Conservation (phyloP, 805 yeast species). For the Wickerhamomyces bisporus region DNA sequence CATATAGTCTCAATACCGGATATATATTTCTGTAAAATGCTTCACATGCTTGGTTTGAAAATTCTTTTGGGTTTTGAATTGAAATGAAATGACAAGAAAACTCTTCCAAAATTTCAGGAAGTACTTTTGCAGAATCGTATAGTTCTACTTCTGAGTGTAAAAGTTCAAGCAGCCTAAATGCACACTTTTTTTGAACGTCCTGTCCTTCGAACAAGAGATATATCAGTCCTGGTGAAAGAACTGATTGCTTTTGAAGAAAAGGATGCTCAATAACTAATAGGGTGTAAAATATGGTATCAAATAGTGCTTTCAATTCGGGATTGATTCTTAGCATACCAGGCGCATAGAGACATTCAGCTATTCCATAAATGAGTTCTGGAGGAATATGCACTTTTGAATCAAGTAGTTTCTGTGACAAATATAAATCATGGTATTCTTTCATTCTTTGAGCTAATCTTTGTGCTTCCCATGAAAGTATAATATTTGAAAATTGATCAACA, state of each 20-base stretch:
- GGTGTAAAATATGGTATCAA: slow-evolving; percentile 31
- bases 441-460: slow-evolving; percentile 13
- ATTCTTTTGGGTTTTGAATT: slow-evolving; percentile 49
- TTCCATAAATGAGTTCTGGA: slow-evolving; percentile 18
- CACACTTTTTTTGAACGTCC: slow-evolving; percentile 42
- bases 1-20: slow-evolving; percentile 32
- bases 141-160: slow-evolving; percentile 8
- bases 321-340: slow-evolving; percentile 44
- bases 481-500: slow-evolving; percentile 17
- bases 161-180: slow-evolving; percentile 28
- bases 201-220: slow-evolving; percentile 53
- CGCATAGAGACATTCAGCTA: slow-evolving; percentile 46
- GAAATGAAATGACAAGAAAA: slow-evolving; percentile 43
- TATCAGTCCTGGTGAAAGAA: slow-evolving; percentile 45
- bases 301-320: slow-evolving; percentile 29
- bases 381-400: slow-evolving; percentile 9
- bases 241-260: slow-evolving; percentile 18
- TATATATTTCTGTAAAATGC: slow-evolving; percentile 43
- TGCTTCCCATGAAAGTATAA: slow-evolving; percentile 24
- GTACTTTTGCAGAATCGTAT: slow-evolving; percentile 20
- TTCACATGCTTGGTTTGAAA: slow-evolving; percentile 35
- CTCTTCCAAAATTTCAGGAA: slow-evolving; percentile 47
- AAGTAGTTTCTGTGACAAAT: neutral
- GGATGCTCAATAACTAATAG: slow-evolving; percentile 26
- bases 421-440: neutral